Evolutionary conservation across 306 rosid species (phyloP).

Genomic region (Cucurbita maxima): DNA sequence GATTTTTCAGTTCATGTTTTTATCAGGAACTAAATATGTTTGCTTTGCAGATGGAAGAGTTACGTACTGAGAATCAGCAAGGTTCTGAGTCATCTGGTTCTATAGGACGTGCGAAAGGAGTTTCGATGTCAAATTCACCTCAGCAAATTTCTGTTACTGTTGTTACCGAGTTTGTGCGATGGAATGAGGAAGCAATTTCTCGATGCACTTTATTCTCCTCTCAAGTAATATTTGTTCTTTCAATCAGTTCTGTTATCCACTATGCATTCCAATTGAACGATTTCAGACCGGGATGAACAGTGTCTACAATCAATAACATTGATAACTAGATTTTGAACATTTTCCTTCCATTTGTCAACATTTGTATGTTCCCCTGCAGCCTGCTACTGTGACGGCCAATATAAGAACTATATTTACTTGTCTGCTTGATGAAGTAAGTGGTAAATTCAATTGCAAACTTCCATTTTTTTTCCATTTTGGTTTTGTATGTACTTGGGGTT

Average conservation of each 20-base stretch:
- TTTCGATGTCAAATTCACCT: constrained; percentile 60
- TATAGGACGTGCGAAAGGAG: constrained; percentile 82
- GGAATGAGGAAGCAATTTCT: constrained; percentile 98
- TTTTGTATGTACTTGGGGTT: neutral
- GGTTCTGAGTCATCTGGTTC: constrained; percentile 72
- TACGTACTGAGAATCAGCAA: constrained; percentile 75
- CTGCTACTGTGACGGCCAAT: constrained; percentile 69
- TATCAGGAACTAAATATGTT: constrained; percentile 7
- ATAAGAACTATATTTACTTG: constrained; percentile 84
- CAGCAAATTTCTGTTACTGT: constrained; percentile 96
- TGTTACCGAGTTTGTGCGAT: constrained; percentile 93
- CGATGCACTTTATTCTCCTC: constrained; percentile 87
- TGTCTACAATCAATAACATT: neutral
- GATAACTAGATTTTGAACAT: neutral
- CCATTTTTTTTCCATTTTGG: neutral
- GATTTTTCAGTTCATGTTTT: constrained; percentile 7
- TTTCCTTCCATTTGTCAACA: neutral
- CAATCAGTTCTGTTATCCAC: neutral
- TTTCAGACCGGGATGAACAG: neutral
- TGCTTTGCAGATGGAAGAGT: constrained; percentile 68
- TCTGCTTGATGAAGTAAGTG: constrained; percentile 93
- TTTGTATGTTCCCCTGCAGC: constrained; percentile 38
- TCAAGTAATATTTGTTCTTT: constrained; percentile 40
- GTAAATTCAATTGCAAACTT: constrained; percentile 7
- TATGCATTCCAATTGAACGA: no score